Evolutionary conservation across 345 rosid genomes (phyloP), one percentile per base, ranked within the genome.

Genomic region (Cardiospermum halicacabum): DNA sequence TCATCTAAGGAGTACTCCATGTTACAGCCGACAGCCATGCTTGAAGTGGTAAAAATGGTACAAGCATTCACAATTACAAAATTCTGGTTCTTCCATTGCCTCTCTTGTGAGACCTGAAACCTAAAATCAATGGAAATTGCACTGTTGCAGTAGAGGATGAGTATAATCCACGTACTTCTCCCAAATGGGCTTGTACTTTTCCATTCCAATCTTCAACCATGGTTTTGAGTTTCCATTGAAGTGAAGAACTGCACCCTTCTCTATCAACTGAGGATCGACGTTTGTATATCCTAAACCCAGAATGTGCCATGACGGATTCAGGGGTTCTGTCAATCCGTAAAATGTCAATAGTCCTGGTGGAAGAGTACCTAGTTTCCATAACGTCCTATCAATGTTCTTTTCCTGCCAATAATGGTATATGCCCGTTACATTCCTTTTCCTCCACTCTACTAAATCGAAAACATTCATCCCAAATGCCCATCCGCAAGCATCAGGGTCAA

Each of bases 401-500:
- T 85, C 98, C 72, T 92, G 98, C 98, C 98, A 92, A 72, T 87
- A 81, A 71, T 92, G 98, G 74, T 92, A 92, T 66, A 92, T 89
- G 54, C 83, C 80, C 0, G 98, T 92, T 18, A 92, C 98, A n/a
- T 92, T 89, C 72, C 89, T 77, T 72, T 72, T 87, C 71, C 98
- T 82, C 98, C 98, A 92, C 66, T 85, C 85, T 11, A 89, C 92
- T 50, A 92, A 76, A 75, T 92, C 96, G 37, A 92, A 89, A 53
- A 92, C 83, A 22, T 89, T 92, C 98, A 89, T 92, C 68, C 98
- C 98, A 49, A 92, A 89, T 9, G 98, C 98, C 98, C 96, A 92
- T 11, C 98, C 98, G 24, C 98, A 92, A 1, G 98, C 98, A 64
- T 92, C 98, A 3, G 98, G 98, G 70, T 92, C 98, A 49, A 92